Conservation (phyloP, 306 rosid species). For the Trichosanthes cucumerina region DNA sequence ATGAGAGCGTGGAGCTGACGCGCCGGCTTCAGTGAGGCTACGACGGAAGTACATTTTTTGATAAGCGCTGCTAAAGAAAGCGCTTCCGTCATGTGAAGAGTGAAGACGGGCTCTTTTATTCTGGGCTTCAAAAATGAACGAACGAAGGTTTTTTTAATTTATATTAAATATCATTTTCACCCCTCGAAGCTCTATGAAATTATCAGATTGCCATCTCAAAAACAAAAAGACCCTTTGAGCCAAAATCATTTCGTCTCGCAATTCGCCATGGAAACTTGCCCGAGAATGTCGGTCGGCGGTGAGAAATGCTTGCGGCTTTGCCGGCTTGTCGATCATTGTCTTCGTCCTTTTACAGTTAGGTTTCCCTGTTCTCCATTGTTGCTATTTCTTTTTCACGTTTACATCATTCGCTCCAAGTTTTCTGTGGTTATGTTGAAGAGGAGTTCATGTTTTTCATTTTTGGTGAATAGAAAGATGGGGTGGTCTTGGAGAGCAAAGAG, state of each 20-base stretch:
- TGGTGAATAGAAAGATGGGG: conserved; percentile 16
- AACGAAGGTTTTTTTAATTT: neutral
- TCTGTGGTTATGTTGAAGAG: neutral
- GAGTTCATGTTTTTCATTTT: neutral
- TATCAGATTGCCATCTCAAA: too few relatives aligned
- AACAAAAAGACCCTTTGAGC: neutral
- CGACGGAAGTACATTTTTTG: conserved; percentile 42
- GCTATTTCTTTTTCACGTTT: neutral
- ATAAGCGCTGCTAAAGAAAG: conserved; percentile 23
- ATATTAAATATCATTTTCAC: neutral
- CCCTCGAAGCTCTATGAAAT: neutral
- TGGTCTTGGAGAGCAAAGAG: conserved; percentile 17
- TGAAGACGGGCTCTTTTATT: neutral
- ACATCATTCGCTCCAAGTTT: neutral
- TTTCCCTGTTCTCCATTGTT: conserved; percentile 10
- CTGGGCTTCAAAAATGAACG: neutral
- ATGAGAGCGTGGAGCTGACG: conserved; percentile 69
- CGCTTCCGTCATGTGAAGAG: conserved; percentile 24
- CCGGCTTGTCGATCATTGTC: conserved; percentile 38
- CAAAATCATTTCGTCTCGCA: neutral
- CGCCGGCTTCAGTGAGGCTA: conserved; percentile 42
- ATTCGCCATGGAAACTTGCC: neutral
- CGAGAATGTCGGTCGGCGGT: conserved; percentile 22
- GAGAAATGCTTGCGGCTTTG: conserved; percentile 42
- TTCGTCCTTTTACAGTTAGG: conserved; percentile 42